Evolutionary conservation across 1,284 basidiomycete species (phyloP), one percentile per base, ranked within the genome.

Genomic region (Singerocomus inundabilis): DNA sequence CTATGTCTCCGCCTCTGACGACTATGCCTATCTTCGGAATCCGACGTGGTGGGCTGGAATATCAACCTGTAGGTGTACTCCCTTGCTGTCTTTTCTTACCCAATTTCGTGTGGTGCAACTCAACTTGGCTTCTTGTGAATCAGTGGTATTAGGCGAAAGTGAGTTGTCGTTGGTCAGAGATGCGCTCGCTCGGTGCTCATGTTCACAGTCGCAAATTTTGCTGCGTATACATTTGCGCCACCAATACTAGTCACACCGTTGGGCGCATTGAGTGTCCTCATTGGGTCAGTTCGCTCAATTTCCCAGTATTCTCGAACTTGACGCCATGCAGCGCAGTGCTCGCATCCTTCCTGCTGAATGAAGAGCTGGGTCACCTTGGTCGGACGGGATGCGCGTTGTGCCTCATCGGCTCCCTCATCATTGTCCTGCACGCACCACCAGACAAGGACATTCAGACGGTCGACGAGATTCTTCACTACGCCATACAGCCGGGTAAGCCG

Each of bases 1-100:
- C 44, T 84, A 83, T 58, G 73, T 72, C 25, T 72, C 77, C 42
- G 81, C 86, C 49, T 89, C 90, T 1, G 92, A 93, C 48, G 86
- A 88, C 65, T 76, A 88, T 57, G 72, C 88, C 16, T 99, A 99
- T 71, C 77, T 99, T 44, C 83, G 79, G 59, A 99, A 93, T 74
- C 91, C 93, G 29, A 88, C 97, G 61, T 99, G 97, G 96, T 99
- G 96, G 97, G 89, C 89, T 5, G 96, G 96, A 40, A 97, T 98
- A 79, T 77, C 84, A 30, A 96, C 91, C 15, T 81, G 94, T 97
- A 70, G 73, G 93, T 85, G 33, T 21, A 24, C 13, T n/a, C n/a
- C 21, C 30, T 28, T 10, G 30, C 44, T 32, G 43, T 49, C 25
- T 33, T 42, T 48, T 16, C n/a, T n/a, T 31, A n/a, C 9, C 37